Conservation (phyloP, 176 grass and related monocot species). For the Otatea glauca region DNA sequence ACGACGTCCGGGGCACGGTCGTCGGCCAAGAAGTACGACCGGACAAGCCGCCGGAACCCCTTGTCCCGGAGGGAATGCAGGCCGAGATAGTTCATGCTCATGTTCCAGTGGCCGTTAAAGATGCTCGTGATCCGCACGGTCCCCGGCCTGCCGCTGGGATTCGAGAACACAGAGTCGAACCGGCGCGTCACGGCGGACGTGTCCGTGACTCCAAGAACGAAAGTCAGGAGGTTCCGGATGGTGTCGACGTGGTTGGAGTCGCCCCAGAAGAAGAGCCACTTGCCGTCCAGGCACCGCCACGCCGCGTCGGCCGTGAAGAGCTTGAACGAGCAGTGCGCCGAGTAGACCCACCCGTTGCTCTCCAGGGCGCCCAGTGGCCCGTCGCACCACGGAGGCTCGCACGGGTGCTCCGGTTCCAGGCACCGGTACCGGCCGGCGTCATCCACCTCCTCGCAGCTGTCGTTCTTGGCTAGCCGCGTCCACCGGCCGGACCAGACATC, state of each 20-base stretch:
- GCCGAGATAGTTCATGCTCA: conserved; percentile 83
- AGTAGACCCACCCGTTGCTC: conserved; percentile 99
- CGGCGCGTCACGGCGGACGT: conserved; percentile 63
- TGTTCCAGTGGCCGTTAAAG: conserved; percentile 98
- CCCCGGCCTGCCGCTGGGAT: conserved; percentile 52
- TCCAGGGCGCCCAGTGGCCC: conserved; percentile 77
- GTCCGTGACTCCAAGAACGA: conserved; percentile 73
- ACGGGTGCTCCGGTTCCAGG: conserved; percentile 55
- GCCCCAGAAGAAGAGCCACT: conserved; percentile 99
- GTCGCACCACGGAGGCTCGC: conserved; percentile 83
- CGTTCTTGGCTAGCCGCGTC: conserved; percentile 76
- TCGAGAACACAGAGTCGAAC: conserved; percentile 65
- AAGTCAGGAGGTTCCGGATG: conserved; percentile 77
- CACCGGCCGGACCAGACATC: conserved; percentile 80
- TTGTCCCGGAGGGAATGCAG: conserved; percentile 72
- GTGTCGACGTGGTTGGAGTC: conserved; percentile 99
- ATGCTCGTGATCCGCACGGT: conserved; percentile 83
- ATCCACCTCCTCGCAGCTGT: conserved; percentile 57
- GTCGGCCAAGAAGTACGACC: conserved; percentile 59
- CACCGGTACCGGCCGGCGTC: conserved; percentile 77
- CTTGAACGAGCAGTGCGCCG: conserved; percentile 88
- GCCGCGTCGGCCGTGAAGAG: conserved; percentile 67
- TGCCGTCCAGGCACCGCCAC: conserved; percentile 81
- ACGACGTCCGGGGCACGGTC: conserved; percentile 68
- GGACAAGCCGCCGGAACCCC: conserved; percentile 57